Base-by-base conservation (phyloP, 768 basidiomycete species). In the Piloderma croceum region DNA sequence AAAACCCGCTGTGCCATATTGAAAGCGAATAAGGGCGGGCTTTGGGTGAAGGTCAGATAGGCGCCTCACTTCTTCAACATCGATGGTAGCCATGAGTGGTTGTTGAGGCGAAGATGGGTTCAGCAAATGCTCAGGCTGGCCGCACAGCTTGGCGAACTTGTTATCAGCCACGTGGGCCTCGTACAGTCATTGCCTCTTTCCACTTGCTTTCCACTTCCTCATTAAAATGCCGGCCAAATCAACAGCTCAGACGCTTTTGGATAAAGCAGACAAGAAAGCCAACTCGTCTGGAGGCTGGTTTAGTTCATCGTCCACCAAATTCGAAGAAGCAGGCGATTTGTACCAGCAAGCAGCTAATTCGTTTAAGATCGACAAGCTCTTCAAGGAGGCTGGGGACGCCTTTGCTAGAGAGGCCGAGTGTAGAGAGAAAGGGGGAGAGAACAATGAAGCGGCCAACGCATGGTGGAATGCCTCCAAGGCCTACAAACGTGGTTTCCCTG, bases 381-480 rank as follows among this genome's bases (percentile, higher is more conserved):
- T 90, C 70, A 86, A 82, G 59, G 87, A 90, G 47, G 87, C 90
- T 1, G 96, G 96, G 3, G 88, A 93, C 62, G 79, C 88, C 11
- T 94, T 93, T 57, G 78, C 90, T 31, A 77, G 85, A 49, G 96
- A 98, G 57, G 96, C 94, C 1, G 92, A 97, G 53, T 96, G 92
- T 61, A 77, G 92, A 51, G 83, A 93, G 64, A 79, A 82, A 45
- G 83, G 80, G 53, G 83, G 86, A 34, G 94, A 98, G 64, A 63
- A 60, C 34, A 91, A 91, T 49, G 96, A 98, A 51, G 93, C 94
- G n/a, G 87, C 92, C 17, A 94, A 93, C 58, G 93, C 93, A 7
- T 98, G 86, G 84, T 97, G 94, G 89, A 96, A 94, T 58, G 93
- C 96, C 10, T 83, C 90, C 24, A 98, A 98, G 67, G 81, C 86